Evolutionary conservation across 2,329 filamentous ascomycete species (phyloP).

Genomic region (Aschersonia sp.): DNA sequence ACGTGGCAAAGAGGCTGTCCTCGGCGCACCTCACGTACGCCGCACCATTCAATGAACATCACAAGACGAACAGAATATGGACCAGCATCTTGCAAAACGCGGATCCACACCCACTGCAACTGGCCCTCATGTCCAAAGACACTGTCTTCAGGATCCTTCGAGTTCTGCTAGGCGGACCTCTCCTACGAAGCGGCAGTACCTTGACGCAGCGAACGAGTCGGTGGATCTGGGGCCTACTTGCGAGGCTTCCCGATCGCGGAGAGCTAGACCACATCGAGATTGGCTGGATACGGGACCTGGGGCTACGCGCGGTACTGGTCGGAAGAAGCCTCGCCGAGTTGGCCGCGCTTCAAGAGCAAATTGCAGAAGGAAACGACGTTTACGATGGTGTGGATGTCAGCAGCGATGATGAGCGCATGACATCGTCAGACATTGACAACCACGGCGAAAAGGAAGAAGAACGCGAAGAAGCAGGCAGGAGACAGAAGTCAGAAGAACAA

Average conservation of each 20-base stretch:
- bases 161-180: constrained; percentile 49
- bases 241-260: constrained; percentile 58
- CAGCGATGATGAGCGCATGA: constrained; percentile 21
- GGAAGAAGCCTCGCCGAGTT: constrained; percentile 39
- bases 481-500: constrained; percentile 3
- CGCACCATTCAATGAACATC: constrained; percentile 34
- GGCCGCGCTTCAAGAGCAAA: constrained; percentile 29
- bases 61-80: constrained; percentile 37
- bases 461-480: neutral
- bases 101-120: constrained; percentile 43
- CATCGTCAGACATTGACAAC: constrained; percentile 14
- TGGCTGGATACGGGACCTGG: constrained; percentile 63
- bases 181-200: constrained; percentile 43
- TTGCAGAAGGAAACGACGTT: constrained; percentile 24
- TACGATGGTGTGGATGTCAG: constrained; percentile 32
- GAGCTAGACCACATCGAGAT: constrained; percentile 65
- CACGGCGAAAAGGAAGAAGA: constrained; percentile 4
- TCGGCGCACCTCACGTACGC: constrained; percentile 40
- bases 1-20: constrained; percentile 37
- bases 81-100: constrained; percentile 32
- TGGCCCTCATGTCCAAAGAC: constrained; percentile 51
- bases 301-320: constrained; percentile 56
- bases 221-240: constrained; percentile 79
- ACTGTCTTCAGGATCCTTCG: constrained; percentile 53
- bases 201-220: constrained; percentile 54